These are phyloP conservation scores for Botrytis sinoallii DNA, from an alignment of 2,329 filamentous ascomycete genomes.

Conservation along the genomic window DNA sequence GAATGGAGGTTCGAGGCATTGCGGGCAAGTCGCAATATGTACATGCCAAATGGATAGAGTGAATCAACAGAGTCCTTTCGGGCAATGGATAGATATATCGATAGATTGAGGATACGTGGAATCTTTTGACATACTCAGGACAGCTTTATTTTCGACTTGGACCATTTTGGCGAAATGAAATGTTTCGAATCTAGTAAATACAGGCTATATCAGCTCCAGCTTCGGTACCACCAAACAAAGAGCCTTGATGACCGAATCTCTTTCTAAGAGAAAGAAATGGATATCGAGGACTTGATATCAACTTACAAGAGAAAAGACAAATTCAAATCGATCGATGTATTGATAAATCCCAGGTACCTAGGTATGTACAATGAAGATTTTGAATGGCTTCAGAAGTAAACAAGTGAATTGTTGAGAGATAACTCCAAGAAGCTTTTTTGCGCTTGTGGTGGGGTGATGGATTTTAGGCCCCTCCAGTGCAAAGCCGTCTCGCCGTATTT, in stretches of 20 bases:
- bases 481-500: background rate
- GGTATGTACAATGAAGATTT: slow-evolving; percentile 12
- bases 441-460: slow-evolving; percentile 17
- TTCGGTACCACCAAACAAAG: slow-evolving; percentile 23
- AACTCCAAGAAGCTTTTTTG: slow-evolving; percentile 12
- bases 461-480: slow-evolving; percentile 26
- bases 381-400: background rate
- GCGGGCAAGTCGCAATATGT: background rate
- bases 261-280: background rate
- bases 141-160: slow-evolving; percentile 63
- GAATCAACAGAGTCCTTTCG: background rate
- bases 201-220: slow-evolving; percentile 22
- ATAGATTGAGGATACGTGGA: slow-evolving; percentile 35
- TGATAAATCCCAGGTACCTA: too few relatives aligned
- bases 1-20: slow-evolving; percentile 17
- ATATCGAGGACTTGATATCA: background rate
- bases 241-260: background rate
- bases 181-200: slow-evolving; percentile 17
- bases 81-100: background rate
- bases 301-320: slow-evolving; percentile 4
- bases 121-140: slow-evolving; percentile 53
- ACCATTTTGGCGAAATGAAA: slow-evolving; percentile 47
- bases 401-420: slow-evolving; percentile 18
- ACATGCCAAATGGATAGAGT: slow-evolving; percentile 9
- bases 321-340: background rate